Base-by-base conservation (phyloP, 306 rosid species). In the Echinosophora koreensis region DNA sequence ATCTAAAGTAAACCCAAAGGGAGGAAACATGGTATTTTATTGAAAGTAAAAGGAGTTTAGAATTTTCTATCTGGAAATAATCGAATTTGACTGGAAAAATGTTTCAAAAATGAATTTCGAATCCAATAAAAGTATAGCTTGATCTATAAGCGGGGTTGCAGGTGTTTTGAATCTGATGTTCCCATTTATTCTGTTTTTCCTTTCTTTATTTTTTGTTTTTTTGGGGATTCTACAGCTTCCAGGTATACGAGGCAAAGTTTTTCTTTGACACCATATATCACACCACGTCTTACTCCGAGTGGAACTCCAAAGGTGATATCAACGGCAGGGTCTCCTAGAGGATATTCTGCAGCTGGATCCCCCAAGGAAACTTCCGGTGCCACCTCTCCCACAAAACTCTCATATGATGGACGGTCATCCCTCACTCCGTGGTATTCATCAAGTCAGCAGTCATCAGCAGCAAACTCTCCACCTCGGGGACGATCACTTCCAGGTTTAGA, bases 401-500 rank as follows among this genome's bases (percentile, higher is more conserved):
- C 92, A 39, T 87, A 87, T 47, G 97, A 92, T 5, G 92, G 89
- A 50, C 91, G 90, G 4, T 63, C 77, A 44, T 84, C 92, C 56
- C 52, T 87, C 52, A 84, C 99, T 64, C 81, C 97, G 7, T 96
- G 99, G 99, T 89, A 89, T 84, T 82, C 98, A 52, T 92, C 99
- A 66, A 96, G 99, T 87, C 98, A 96, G 89, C 99, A 89, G 88
- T 92, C 99, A 44, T 96, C 99, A 50, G 98, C 99, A 52, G 97
- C 99, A 74, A 92, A 83, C 73, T 92, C 99, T 82, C 99, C 99
- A 73, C 96, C 97, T 72, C 94, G 93, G 37, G 87, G 84, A 41
- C 89, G 90, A 58, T 35, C 87, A 59, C 37, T 80, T 68, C 77
- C 94, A 83, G 97, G 98, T 92, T 74, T 88, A 13, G 46, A 74